These are phyloP conservation scores for Fusarium austroafricanum DNA, from an alignment of 2,329 filamentous ascomycete species.

Conservation along the genomic window DNA sequence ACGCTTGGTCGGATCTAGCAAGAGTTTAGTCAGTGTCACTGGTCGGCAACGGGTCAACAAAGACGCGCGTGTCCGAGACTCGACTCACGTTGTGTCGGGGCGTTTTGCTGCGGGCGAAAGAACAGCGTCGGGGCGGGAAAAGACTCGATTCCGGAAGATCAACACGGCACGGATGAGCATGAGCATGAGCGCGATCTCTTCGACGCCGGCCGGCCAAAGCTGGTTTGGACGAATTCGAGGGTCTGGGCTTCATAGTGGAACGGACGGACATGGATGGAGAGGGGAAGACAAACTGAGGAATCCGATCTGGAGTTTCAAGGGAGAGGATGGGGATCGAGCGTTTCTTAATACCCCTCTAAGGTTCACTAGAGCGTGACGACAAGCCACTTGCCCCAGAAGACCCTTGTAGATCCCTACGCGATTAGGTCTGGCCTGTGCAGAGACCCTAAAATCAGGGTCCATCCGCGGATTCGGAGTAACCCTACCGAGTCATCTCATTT, in stretches of 20 bases:
- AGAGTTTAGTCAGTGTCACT: background rate
- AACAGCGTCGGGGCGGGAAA: slow-evolving; percentile 26
- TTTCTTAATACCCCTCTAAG: slow-evolving; percentile 21
- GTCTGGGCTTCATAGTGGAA: slow-evolving; percentile 9
- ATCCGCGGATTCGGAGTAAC: slow-evolving; percentile 21
- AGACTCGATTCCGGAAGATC: slow-evolving; percentile 5
- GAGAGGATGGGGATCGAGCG: slow-evolving; percentile 10
- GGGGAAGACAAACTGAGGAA: background rate
- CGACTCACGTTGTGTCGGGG: slow-evolving; percentile 15
- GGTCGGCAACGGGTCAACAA: slow-evolving; percentile 2
- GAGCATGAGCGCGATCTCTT: background rate
- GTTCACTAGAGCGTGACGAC: slow-evolving; percentile 2
- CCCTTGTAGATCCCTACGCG: slow-evolving; percentile 19
- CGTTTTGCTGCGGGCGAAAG: background rate
- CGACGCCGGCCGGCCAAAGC: slow-evolving; percentile 9
- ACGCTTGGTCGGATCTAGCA: slow-evolving; percentile 10
- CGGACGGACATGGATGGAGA: background rate
- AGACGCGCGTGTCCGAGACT: background rate
- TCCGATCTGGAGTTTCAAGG: slow-evolving; percentile 7
- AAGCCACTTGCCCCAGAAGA: background rate
- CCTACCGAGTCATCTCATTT: background rate
- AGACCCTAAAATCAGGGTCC: slow-evolving; percentile 28
- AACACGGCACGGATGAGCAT: background rate
- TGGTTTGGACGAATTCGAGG: slow-evolving; percentile 6
- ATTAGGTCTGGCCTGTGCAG: slow-evolving; percentile 9